Conservation (phyloP, 768 basidiomycete genomes). For the Tephrocybe sp. region DNA sequence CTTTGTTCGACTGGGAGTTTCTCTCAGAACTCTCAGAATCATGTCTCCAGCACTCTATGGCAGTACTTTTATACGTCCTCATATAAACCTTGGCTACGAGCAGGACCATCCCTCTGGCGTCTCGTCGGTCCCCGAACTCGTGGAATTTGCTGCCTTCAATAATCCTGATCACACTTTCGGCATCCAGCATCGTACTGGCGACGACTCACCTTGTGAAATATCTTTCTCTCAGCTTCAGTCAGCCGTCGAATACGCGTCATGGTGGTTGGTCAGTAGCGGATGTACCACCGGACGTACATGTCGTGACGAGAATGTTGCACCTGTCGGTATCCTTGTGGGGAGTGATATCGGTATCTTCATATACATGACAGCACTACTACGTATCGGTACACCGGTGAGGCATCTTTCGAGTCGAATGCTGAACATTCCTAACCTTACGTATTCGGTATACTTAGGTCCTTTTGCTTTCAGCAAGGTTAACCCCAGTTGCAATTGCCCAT, state of each 20-base stretch:
- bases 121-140: slow-evolving; percentile 35
- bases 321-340: slow-evolving; percentile 36
- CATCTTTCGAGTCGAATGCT: background rate
- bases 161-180: slow-evolving; percentile 37
- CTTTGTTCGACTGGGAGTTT: background rate
- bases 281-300: slow-evolving; percentile 24
- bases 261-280: slow-evolving; percentile 31
- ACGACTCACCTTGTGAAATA: slow-evolving; percentile 27
- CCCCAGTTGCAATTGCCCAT: slow-evolving; percentile 34
- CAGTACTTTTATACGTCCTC: slow-evolving; percentile 35
- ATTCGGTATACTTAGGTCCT: slow-evolving; percentile 25
- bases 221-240: slow-evolving; percentile 33
- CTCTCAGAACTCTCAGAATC: background rate
- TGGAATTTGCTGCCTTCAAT: slow-evolving; percentile 33
- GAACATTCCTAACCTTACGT: background rate
- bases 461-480: slow-evolving; percentile 35
- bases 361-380: slow-evolving; percentile 35
- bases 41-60: slow-evolving; percentile 21
- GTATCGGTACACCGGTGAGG: slow-evolving; percentile 37
- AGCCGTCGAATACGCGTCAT: slow-evolving; percentile 32
- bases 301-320: slow-evolving; percentile 24
- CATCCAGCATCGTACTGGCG: slow-evolving; percentile 27
- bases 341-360: slow-evolving; percentile 39
- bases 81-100: slow-evolving; percentile 33
- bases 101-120: slow-evolving; percentile 27